Base-by-base conservation (phyloP, 371 early-diverging fungal genomes). In the Blakeslea trispora region DNA sequence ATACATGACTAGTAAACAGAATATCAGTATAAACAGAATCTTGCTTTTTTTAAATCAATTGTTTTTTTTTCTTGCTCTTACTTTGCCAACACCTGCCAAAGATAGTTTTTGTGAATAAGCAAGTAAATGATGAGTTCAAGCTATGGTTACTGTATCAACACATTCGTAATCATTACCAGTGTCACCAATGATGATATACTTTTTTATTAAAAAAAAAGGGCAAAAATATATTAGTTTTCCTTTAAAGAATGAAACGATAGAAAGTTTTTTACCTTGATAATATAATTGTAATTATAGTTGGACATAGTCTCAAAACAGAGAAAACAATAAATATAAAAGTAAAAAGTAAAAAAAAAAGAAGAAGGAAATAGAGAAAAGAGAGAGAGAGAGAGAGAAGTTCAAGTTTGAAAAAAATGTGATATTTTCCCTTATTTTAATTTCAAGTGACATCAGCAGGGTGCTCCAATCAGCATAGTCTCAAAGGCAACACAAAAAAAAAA, bases 131-230 rank as follows among this genome's bases (percentile, higher is more conserved):
- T 28, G 28, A 28, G 28, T 28, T 28, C 28, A 28, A 28, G 7
- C 28, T 3, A 28, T 5, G 28, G 28, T 28, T 28, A 28, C 28
- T 28, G 28, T 28, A 28, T 28, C 7, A 28, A 28, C 28, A 19
- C 37, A 15, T 10, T 41, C 35, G 18, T 31, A n/a, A n/a, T 17
- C 7, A 34, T 46, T 86, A 85, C 90, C 91, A 50, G 91, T 87
- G 72, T 91, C 91, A 40, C 91, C 91, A 61, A 90, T 90, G 57
- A 90, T 90, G 51, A 90, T 90, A 64, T 89, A 90, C 82, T 90
- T n/a, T n/a, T n/a, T n/a, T n/a, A 43, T 1, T 21, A 34, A 28
- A 42, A 23, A 23, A 21, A 17, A 42, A 23, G 15, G 17, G 14
- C 28, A 31, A 44, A 32, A 15, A 13, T 11, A 17, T 32, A n/a